Evolutionary conservation across 75 land plant genomes (phyloP).

Genomic region (Picea sitchensis): DNA sequence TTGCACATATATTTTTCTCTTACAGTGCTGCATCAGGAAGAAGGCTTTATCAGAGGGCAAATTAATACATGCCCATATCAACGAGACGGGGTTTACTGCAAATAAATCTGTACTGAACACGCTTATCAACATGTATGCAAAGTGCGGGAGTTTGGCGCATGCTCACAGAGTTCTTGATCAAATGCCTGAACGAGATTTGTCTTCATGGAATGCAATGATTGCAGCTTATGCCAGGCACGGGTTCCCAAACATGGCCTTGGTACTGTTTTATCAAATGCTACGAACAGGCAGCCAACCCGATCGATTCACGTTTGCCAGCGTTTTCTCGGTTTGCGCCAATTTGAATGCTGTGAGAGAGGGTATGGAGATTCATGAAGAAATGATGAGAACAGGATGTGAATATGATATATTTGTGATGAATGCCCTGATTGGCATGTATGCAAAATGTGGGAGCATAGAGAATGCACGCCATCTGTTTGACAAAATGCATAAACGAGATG

Average conservation of each 20-base stretch:
- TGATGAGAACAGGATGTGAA: neutral
- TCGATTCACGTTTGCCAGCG: neutral
- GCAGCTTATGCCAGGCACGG: conserved; percentile 17
- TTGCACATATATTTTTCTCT: no score
- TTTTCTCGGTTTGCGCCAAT: conserved; percentile 14
- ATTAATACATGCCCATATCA: no score
- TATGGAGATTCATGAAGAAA: neutral
- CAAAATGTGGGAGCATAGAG: conserved; percentile 16
- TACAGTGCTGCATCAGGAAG: no score
- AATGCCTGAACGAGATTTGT: neutral
- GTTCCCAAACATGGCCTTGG: neutral
- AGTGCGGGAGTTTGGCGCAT: conserved; percentile 4
- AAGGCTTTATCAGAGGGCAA: no score
- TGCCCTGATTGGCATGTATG: conserved; percentile 21
- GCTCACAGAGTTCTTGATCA: conserved; percentile 7
- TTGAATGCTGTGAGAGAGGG: neutral
- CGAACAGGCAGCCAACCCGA: conserved; percentile 7
- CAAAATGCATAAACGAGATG: neutral
- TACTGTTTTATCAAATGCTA: conserved; percentile 6
- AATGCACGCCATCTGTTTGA: conserved; percentile 15
- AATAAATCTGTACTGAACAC: neutral
- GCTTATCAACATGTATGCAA: conserved; percentile 14
- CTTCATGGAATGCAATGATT: conserved; percentile 18
- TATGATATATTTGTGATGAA: conserved; percentile 1
- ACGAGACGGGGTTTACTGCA: neutral